Conservation (phyloP, 805 yeast genomes). For the Barnettozyma sp. region DNA sequence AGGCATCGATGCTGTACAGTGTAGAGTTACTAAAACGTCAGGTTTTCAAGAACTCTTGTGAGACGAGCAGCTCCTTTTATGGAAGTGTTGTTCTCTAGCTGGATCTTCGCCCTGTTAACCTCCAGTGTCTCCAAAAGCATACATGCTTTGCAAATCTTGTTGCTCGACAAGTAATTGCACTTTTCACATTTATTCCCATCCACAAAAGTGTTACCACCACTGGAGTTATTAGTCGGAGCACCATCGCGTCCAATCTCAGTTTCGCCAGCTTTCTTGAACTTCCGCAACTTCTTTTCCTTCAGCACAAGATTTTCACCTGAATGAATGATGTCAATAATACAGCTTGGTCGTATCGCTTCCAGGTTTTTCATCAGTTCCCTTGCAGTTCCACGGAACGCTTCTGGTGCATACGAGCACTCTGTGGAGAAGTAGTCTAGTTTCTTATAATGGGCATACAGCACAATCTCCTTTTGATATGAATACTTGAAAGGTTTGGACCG, state of each 20-base stretch:
- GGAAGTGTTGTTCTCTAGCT: conserved; percentile 44
- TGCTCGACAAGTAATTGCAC: conserved; percentile 90
- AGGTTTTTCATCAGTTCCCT: conserved; percentile 84
- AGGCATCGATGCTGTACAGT: neutral
- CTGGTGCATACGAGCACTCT: conserved; percentile 97
- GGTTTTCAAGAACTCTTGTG: conserved; percentile 53
- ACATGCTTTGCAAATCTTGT: conserved; percentile 90
- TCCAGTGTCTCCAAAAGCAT: conserved; percentile 79
- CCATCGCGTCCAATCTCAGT: conserved; percentile 56
- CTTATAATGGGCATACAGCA: conserved; percentile 92
- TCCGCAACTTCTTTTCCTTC: conserved; percentile 46
- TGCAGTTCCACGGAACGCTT: conserved; percentile 97
- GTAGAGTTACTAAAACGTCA: conserved; percentile 41
- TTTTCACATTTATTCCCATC: conserved; percentile 77
- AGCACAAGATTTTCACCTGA: conserved; percentile 84
- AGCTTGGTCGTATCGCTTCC: conserved; percentile 85
- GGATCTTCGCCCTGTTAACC: conserved; percentile 58
- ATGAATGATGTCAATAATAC: conserved; percentile 89
- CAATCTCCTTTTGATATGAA: conserved; percentile 95
- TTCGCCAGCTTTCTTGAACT: conserved; percentile 29
- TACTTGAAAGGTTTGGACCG: conserved; percentile 95
- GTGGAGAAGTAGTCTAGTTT: conserved; percentile 93
- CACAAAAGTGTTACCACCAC: conserved; percentile 37
- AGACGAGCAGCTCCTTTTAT: conserved; percentile 59
- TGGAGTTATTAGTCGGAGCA: too few relatives aligned